Evolutionary conservation across 1,284 basidiomycete genomes (phyloP), one percentile per base, ranked within the genome.

Genomic region (Phaffia rhodozyma): DNA sequence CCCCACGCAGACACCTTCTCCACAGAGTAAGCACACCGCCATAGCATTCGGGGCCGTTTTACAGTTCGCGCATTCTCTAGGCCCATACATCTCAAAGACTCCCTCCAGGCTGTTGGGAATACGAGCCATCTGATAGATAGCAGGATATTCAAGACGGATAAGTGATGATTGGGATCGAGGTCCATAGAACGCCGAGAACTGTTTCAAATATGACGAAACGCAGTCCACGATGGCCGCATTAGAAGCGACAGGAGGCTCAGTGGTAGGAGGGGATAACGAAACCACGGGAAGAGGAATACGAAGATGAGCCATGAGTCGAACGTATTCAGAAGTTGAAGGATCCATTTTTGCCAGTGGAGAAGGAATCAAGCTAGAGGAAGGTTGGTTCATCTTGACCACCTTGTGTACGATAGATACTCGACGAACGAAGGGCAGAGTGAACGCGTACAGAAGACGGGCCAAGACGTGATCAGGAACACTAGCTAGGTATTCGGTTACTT

Each of bases 371-470:
- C 68, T 72, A 71, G 61, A 43, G 71, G 71, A 25, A 70, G 72
- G 32, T 69, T 73, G 23, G 73, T 72, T 68, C 63, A 70, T 47
- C 66, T 87, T 79, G 25, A 91, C 79, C 0, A 89, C 83, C 18
- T 87, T 85, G 68, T 86, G 89, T 11, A 97, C 80, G 50, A 97
- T 89, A 6, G 90, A 86, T 0, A 89, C 89, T 5, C 89, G 84
- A 48, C 93, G 86, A n/a, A 97, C 81, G 80, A 97, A 97, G 1
- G 92, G 92, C 7, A 98, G 79, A 0, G 91, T 93, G 75, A 93
- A 91, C 0, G 84, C 81, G 73, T 94, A 93, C 55, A 97, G 77
- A 58, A 94, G 77, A 75, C 88, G 91, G 71, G 92, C 88, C 61
- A 97, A 71, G 63, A 72, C 69, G 21, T 72, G 70, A 62, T 76